These are phyloP conservation scores for Plantago major DNA, from an alignment of 257 asterid species.

Conservation along the genomic window DNA sequence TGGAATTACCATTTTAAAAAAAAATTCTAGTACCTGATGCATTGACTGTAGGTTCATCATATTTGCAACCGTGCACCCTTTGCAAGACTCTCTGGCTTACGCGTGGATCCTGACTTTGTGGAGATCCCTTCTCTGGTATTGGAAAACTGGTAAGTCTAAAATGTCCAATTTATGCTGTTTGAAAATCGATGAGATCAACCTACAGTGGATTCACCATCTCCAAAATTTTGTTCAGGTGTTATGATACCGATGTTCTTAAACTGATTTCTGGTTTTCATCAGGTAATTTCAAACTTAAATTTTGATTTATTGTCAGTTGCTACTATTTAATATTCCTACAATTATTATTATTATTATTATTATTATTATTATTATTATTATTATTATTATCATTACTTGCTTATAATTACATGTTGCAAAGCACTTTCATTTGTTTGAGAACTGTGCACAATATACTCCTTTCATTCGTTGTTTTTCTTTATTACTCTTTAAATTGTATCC, in stretches of 20 bases:
- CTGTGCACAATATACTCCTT: not conserved
- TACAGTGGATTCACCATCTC: conserved; percentile 14
- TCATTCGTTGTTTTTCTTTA: not conserved
- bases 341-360: too few species aligned
- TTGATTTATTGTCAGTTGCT: conserved; percentile 4
- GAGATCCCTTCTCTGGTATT: conserved; percentile 82
- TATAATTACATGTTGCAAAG: not conserved
- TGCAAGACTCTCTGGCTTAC: conserved; percentile 87
- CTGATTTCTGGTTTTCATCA: conserved; percentile 91
- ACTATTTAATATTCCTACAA: too few species aligned
- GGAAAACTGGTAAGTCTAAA: conserved; percentile 66
- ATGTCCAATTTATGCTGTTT: conserved; percentile 12
- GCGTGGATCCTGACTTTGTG: conserved; percentile 90
- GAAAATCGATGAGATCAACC: conserved; percentile 2
- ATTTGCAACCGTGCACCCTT: conserved; percentile 80
- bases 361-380: too few species aligned
- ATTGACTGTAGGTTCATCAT: conserved; percentile 65
- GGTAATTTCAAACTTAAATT: conserved; percentile 35
- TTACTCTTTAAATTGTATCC: not conserved
- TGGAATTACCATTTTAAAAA: conserved; percentile 10
- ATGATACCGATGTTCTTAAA: conserved; percentile 60
- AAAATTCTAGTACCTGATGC: conserved; percentile 10
- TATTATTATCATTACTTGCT: not conserved
- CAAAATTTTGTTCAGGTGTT: conserved; percentile 60
- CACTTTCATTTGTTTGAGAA: not conserved